phyloP scores from a whole-genome alignment of 2,329 filamentous ascomycete genomes.

The Moelleriella libera region DNA sequence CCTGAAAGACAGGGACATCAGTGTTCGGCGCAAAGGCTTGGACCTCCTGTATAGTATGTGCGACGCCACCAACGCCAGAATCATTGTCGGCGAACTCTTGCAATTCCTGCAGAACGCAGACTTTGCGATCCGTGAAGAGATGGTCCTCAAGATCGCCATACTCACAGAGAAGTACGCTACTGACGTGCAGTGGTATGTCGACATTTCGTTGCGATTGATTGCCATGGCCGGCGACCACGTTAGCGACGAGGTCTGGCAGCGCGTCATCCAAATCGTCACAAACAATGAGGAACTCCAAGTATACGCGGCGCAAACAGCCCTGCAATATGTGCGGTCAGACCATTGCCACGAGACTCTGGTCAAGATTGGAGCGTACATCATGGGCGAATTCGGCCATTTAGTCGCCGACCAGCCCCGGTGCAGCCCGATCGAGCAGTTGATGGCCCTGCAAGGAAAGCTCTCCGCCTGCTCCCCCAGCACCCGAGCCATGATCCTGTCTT shows the following conservation, averaged over 20 bases:
- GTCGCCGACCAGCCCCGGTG: slow-evolving; percentile 85
- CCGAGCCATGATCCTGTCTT: slow-evolving; percentile 84
- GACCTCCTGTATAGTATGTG: slow-evolving; percentile 99
- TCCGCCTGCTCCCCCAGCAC: slow-evolving; percentile 79
- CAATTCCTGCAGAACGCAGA: slow-evolving; percentile 93
- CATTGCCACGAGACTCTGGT: slow-evolving; percentile 94
- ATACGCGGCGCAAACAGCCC: slow-evolving; percentile 84
- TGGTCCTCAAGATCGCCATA: slow-evolving; percentile 98
- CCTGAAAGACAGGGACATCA: slow-evolving; percentile 89
- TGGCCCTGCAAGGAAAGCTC: slow-evolving; percentile 84
- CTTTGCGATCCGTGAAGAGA: slow-evolving; percentile 95
- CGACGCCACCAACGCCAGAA: slow-evolving; percentile 82
- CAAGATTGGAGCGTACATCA: slow-evolving; percentile 91
- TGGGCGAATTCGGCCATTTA: slow-evolving; percentile 93
- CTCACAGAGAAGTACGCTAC: slow-evolving; percentile 97
- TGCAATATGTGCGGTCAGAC: slow-evolving; percentile 84
- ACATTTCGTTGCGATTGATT: slow-evolving; percentile 86
- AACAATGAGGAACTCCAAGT: slow-evolving; percentile 98
- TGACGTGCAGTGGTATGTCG: slow-evolving; percentile 98
- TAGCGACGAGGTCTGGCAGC: slow-evolving; percentile 97
- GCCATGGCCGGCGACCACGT: slow-evolving; percentile 97
- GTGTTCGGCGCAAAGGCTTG: slow-evolving; percentile 85
- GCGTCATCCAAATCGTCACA: slow-evolving; percentile 95
- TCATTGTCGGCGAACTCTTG: slow-evolving; percentile 84
- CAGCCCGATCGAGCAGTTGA: slow-evolving; percentile 93